Evolutionary conservation across 495 filamentous ascomycete species (phyloP).

Genomic region (Pyronema omphalodes): DNA sequence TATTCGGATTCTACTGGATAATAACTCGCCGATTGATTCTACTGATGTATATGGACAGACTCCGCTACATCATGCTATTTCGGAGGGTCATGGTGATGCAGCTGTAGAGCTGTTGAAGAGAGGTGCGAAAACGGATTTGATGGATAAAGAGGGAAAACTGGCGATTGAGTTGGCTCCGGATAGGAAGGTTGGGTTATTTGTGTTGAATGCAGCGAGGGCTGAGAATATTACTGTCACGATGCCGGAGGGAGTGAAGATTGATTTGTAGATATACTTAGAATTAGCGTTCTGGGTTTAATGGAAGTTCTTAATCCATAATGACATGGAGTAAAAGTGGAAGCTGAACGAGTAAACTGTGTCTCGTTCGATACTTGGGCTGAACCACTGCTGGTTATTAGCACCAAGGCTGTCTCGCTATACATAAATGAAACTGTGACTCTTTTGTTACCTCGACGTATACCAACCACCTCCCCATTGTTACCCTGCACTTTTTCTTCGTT

Average conservation of each 20-base stretch:
- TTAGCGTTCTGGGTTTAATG: too few species aligned
- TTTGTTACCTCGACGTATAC: too few species aligned
- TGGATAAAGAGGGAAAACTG: constrained; percentile 49
- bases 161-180: constrained; percentile 77
- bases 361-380: too few species aligned
- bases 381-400: too few species aligned
- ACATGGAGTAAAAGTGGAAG: too few species aligned
- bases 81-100: constrained; percentile 83
- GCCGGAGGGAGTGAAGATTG: background rate
- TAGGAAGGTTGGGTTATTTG: constrained; percentile 56
- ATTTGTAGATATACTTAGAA: too few species aligned
- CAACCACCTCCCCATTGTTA: too few species aligned
- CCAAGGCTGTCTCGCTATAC: too few species aligned
- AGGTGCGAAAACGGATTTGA: constrained; percentile 67
- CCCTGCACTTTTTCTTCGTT: too few species aligned
- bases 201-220: constrained; percentile 58
- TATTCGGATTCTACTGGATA: constrained; percentile 57
- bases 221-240: constrained; percentile 53
- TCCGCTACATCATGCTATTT: constrained; percentile 80
- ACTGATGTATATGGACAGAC: constrained; percentile 73
- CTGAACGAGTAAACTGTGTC: too few species aligned
- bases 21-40: constrained; percentile 67
- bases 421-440: too few species aligned
- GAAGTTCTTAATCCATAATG: too few species aligned
- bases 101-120: constrained; percentile 65